A percentile compares a stretch with the other conserved stretches of the same genome.
Conservation (phyloP, 169 alveolate genomes). For the Cryptosporidium parvum region DNA sequence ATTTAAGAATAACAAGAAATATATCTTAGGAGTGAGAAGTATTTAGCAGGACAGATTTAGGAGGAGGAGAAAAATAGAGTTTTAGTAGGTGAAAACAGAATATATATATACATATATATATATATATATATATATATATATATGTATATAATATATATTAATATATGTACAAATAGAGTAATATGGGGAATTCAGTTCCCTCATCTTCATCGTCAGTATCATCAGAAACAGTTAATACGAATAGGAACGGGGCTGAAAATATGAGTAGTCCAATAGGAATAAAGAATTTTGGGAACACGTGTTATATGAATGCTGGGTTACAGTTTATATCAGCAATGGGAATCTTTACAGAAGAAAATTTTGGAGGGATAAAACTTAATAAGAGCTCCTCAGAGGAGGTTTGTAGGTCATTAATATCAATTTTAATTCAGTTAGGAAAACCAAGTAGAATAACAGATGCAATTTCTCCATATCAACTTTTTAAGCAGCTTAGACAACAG, state of each 20-base stretch:
- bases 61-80: neutral
- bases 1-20: neutral
- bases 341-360: conserved; percentile 47
- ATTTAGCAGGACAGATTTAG: neutral
- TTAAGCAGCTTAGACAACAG: conserved; percentile 49
- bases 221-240: conserved; percentile 46
- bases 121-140: neutral
- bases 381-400: conserved; percentile 44
- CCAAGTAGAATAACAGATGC: neutral
- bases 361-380: conserved; percentile 27
- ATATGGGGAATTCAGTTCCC: conserved; percentile 55
- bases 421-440: conserved; percentile 11
- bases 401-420: conserved; percentile 31
- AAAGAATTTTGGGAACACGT: conserved; percentile 75
- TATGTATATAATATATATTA: neutral
- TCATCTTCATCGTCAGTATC: conserved; percentile 25
- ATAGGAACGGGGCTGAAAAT: conserved; percentile 12
- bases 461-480: conserved; percentile 30
- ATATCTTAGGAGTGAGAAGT: neutral
- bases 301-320: conserved; percentile 78
- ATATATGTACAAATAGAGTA: neutral
- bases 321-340: conserved; percentile 68
- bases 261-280: conserved; percentile 64
- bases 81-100: neutral
- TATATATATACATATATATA: neutral